These are phyloP conservation scores for Cryoendolithus antarcticus DNA, from an alignment of 2,329 filamentous ascomycete species.

Conservation along the genomic window DNA sequence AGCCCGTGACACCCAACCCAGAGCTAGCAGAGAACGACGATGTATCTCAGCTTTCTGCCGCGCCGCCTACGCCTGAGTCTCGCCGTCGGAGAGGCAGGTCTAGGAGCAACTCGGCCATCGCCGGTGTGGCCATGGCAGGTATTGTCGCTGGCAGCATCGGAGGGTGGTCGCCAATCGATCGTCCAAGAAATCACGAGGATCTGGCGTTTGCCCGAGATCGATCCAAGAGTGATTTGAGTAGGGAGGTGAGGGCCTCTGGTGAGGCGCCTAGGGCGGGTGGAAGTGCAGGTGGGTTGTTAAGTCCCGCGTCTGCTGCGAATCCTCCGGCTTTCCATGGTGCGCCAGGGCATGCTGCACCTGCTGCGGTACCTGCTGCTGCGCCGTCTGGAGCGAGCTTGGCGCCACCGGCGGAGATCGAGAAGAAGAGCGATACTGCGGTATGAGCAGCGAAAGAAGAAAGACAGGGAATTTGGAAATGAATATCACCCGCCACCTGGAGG, in stretches of 20 bases:
- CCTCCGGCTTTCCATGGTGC: too few species aligned
- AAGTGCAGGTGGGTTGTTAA: too few species aligned
- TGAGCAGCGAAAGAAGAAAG: too few species aligned
- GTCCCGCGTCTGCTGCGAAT: too few species aligned
- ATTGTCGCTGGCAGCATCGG: constrained; percentile 64
- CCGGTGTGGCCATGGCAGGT: constrained; percentile 71
- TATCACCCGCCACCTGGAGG: too few species aligned
- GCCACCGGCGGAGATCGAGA: too few species aligned
- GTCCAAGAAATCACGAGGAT: constrained; percentile 28
- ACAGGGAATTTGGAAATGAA: too few species aligned
- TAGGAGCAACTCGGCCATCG: constrained; percentile 59
- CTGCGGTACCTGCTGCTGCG: too few species aligned
- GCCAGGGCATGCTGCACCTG: too few species aligned
- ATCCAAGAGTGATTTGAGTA: constrained; percentile 19
- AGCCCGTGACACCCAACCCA: constrained; percentile 51
- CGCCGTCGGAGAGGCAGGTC: constrained; percentile 36
- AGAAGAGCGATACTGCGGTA: too few species aligned
- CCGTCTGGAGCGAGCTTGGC: too few species aligned
- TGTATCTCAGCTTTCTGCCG: constrained; percentile 11
- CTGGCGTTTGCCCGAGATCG: constrained; percentile 22
- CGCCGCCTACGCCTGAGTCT: constrained; percentile 41
- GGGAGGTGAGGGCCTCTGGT: constrained; percentile 25
- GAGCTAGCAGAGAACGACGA: constrained; percentile 33
- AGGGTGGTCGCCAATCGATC: constrained; percentile 59
- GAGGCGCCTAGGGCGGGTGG: constrained; percentile 23